Evolutionary conservation across 768 basidiomycete genomes (phyloP).

Genomic region (Lactifluus subvellereus): DNA sequence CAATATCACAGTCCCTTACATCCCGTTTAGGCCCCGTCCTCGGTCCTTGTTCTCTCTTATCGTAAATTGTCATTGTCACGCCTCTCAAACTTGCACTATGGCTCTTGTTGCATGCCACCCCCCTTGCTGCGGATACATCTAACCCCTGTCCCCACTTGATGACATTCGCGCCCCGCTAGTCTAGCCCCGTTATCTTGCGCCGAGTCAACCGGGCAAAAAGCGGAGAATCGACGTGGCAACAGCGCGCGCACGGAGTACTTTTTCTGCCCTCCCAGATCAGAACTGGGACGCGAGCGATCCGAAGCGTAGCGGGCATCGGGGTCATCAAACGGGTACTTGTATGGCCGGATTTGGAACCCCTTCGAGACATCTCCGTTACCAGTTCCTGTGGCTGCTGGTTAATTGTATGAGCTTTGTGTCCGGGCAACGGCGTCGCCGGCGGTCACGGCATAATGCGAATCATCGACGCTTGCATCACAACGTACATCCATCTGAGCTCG

Average conservation of each 20-base stretch:
- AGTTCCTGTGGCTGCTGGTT: not conserved
- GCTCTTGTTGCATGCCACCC: not conserved
- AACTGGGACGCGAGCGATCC: conserved; percentile 1
- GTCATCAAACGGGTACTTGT: not conserved
- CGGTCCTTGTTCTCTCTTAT: conserved; percentile 1
- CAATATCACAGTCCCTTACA: not conserved
- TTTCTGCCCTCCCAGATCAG: not conserved
- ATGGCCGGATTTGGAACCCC: not conserved
- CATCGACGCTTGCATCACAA: not conserved
- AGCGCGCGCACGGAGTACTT: not conserved
- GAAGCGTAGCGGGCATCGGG: not conserved
- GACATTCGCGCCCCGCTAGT: not conserved
- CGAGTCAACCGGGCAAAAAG: not conserved
- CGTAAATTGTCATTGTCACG: not conserved
- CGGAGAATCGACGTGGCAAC: conserved; percentile 15
- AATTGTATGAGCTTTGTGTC: not conserved
- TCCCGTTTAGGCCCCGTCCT: conserved; percentile 4
- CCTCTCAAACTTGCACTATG: not conserved
- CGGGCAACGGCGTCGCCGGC: not conserved
- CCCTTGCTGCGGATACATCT: not conserved
- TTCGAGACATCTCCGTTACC: not conserved
- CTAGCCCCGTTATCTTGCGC: not conserved
- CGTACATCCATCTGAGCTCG: not conserved
- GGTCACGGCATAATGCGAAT: not conserved
- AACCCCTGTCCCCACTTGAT: conserved; percentile 1